Conservation (phyloP, 345 rosid genomes). For the Citropsis articulata region DNA sequence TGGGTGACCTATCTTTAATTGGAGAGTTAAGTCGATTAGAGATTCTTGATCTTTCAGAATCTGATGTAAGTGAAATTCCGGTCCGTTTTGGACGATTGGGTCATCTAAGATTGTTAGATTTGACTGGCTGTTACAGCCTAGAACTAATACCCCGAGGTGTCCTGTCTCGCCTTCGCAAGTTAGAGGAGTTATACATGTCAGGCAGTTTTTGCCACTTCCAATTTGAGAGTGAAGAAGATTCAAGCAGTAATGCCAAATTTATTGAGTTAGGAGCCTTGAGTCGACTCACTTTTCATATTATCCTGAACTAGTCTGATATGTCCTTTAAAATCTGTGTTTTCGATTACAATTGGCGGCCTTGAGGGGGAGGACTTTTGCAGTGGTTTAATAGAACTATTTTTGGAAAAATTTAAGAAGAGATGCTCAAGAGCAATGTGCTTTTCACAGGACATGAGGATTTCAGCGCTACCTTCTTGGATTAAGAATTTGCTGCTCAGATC, state of each 20-base stretch:
- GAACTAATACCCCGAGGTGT: not conserved
- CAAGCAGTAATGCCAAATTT: not conserved
- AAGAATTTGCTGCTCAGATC: not conserved
- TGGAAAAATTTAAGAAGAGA: not conserved
- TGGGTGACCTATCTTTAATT: not conserved
- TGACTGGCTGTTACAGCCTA: accelerated
- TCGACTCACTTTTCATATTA: not conserved
- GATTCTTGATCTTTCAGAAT: not conserved
- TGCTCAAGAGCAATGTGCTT: not conserved
- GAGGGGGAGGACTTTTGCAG: accelerated
- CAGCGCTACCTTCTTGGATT: not conserved
- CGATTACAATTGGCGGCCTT: not conserved
- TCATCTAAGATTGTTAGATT: not conserved
- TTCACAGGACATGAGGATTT: not conserved
- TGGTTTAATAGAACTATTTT: accelerated
- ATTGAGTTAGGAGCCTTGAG: not conserved
- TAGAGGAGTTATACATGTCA: not conserved
- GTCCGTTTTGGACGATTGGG: not conserved
- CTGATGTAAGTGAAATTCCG: not conserved
- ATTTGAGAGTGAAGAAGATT: not conserved
- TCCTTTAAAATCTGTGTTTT: not conserved
- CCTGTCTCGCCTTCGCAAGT: not conserved
- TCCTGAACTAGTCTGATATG: not conserved
- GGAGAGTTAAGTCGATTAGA: not conserved
- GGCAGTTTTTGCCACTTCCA: accelerated